Base-by-base conservation (phyloP, 495 filamentous ascomycete species). In the Aspergillus indologenus region DNA sequence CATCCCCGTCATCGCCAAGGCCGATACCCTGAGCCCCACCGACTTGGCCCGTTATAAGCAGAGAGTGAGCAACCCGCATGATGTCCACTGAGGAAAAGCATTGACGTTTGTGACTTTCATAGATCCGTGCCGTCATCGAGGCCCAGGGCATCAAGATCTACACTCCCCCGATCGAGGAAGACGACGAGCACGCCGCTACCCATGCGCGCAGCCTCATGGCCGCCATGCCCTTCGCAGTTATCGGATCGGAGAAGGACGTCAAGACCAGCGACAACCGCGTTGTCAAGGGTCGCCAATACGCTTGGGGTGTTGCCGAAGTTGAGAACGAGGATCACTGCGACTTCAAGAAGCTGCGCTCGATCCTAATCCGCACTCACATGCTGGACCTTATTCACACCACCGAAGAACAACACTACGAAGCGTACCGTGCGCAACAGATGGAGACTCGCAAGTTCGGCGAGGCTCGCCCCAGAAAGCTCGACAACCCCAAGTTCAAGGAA, bases 401-500 rank as follows among this genome's bases (percentile, higher is more conserved):
- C 59, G 94, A 98, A 79, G 94, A 98, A 80, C 86, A 89, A 64
- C 94, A 98, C 82, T 98, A 98, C 81, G 94, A 98, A 74, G 94
- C 91, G 53, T 98, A 98, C 81, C 92, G 94, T 65, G 94, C 95
- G 34, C 90, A 94, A 73, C 94, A 98, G 76, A 98, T 98, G 94
- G 94, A 98, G 86, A 98, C 94, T 53, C 86, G 94, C 75, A 98
- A 98, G 78, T 98, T 98, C 65, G 94, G 94, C 74, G 94, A 98
- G 81, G 93, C 93, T 45, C 85, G 94, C 54, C 94, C 94, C 62
- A 82, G 92, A 75, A 98, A 98, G 83, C 83, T 98, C 61, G 94
- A 98, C 81, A 98, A 98, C 81, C 94, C 94, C 75, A 98, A 98
- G 84, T 98, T 98, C 86, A 98, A 98, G 83, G 94, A 98, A 74